A percentile compares a stretch with the other conserved stretches of the same genome.
Conservation (phyloP, 139 green algal species). For the Trebouxia sp. region DNA sequence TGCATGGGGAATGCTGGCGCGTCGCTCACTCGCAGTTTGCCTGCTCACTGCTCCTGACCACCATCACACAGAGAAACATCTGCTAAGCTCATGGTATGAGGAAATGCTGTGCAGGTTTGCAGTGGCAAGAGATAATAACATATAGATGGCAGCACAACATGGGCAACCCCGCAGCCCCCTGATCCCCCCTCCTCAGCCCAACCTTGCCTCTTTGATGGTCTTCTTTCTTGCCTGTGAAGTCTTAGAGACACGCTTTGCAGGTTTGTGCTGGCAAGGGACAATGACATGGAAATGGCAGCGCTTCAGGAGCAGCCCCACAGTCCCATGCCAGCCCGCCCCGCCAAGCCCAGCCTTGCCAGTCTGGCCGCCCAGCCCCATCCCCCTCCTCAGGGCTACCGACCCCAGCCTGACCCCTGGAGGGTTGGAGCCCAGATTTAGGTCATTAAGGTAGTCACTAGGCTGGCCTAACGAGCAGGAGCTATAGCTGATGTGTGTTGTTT, state of each 20-base stretch:
- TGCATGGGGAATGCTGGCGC: no score
- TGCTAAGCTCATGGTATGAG: no score
- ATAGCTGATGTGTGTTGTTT: no score
- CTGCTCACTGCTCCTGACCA: no score
- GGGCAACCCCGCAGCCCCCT: conserved; percentile 2
- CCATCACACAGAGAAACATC: no score
- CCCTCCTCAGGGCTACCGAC: background rate
- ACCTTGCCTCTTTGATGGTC: conserved; percentile 5
- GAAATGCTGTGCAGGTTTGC: conserved; percentile 13
- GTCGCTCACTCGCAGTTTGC: no score
- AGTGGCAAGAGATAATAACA: conserved; percentile 7
- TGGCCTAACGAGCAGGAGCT: no score
- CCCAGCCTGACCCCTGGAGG: conserved; percentile 20
- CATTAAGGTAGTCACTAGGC: no score
- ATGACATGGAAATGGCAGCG: conserved; percentile 8
- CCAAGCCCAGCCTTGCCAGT: background rate
- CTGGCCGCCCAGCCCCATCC: background rate
- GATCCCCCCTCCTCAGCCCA: background rate
- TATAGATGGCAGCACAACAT: background rate
- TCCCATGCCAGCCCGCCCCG: background rate
- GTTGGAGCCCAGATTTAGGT: conserved; percentile 11
- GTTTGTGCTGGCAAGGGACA: conserved; percentile 24
- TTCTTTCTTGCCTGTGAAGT: no score
- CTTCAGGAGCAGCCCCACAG: conserved; percentile 16
- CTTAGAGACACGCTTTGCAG: no score